Conservation (phyloP, 164 flowering plant genomes). For the Nymphaea colorata region DNA sequence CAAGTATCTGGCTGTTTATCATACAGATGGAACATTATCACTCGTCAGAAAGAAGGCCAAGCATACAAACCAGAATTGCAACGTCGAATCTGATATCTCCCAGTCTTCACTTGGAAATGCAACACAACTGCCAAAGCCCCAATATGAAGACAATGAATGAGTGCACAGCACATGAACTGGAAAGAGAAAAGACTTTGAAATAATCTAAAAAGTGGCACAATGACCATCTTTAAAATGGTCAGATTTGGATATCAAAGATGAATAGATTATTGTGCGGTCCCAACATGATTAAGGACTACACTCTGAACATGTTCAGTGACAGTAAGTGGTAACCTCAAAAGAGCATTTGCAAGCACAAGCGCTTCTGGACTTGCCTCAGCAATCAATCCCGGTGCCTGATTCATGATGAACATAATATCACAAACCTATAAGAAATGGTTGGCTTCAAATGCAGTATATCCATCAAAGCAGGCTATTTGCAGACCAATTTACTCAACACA, state of each 20-base stretch:
- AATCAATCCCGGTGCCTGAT: conserved; percentile 79
- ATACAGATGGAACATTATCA: no score
- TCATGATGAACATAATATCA: conserved; percentile 6
- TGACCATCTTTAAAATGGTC: no score
- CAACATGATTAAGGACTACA: no score
- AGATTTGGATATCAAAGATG: background rate
- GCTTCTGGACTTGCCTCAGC: conserved; percentile 79
- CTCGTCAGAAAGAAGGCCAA: background rate
- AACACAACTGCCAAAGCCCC: conserved; percentile 53
- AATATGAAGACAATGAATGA: background rate
- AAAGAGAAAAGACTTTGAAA: background rate
- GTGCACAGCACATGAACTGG: background rate
- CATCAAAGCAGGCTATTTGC: no score
- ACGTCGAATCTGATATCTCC: conserved; percentile 94
- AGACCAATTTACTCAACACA: no score
- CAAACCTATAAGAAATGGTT: background rate
- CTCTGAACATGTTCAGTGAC: no score
- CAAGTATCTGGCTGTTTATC: no score
- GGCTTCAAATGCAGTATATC: no score
- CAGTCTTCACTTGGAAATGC: conserved; percentile 90
- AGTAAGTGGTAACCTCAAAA: conserved; percentile 45
- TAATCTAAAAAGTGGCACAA: background rate
- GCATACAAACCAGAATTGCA: conserved; percentile 72
- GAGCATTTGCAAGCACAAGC: conserved; percentile 60
- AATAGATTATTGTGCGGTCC: no score